These are phyloP conservation scores for Ogataea wickerhamii DNA, from an alignment of 805 yeast genomes.

Conservation along the genomic window DNA sequence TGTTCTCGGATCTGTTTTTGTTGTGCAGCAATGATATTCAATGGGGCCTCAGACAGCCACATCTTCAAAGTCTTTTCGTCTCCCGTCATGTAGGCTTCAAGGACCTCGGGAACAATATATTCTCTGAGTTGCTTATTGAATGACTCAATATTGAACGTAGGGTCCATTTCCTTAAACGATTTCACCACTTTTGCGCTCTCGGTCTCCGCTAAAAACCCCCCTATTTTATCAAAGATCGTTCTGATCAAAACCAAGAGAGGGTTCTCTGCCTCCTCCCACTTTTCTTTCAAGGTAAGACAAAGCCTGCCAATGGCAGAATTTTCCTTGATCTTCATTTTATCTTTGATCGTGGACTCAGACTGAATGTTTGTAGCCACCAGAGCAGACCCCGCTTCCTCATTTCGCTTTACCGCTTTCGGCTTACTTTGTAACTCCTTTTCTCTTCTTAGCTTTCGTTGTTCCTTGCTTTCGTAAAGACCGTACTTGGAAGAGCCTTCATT, in stretches of 20 bases:
- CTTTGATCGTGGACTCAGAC: conserved; percentile 50
- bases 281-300: conserved; percentile 56
- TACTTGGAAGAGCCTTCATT: conserved; percentile 91
- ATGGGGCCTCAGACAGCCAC: conserved; percentile 98
- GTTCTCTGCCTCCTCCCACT: conserved; percentile 92
- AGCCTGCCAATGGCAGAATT: conserved; percentile 67
- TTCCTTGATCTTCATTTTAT: conserved; percentile 59
- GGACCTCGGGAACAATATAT: conserved; percentile 88
- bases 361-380: conserved; percentile 79
- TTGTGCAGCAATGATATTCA: conserved; percentile 88
- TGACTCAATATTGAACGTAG: conserved; percentile 72
- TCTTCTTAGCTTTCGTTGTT: conserved; percentile 71
- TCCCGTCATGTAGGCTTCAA: conserved; percentile 93
- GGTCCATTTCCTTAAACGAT: conserved; percentile 85
- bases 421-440: conserved; percentile 53
- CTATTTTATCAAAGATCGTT: conserved; percentile 72
- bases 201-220: conserved; percentile 92
- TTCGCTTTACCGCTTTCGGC: conserved; percentile 65
- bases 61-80: conserved; percentile 76
- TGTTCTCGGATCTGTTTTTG: conserved; percentile 90
- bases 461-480: conserved; percentile 89
- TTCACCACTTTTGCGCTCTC: conserved; percentile 91
- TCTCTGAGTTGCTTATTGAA: conserved; percentile 84
- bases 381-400: conserved; percentile 79
- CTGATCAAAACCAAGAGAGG: conserved; percentile 80